Evolutionary conservation across 202 grass and related monocot species (phyloP).

Genomic region (Elaeis oleifera): DNA sequence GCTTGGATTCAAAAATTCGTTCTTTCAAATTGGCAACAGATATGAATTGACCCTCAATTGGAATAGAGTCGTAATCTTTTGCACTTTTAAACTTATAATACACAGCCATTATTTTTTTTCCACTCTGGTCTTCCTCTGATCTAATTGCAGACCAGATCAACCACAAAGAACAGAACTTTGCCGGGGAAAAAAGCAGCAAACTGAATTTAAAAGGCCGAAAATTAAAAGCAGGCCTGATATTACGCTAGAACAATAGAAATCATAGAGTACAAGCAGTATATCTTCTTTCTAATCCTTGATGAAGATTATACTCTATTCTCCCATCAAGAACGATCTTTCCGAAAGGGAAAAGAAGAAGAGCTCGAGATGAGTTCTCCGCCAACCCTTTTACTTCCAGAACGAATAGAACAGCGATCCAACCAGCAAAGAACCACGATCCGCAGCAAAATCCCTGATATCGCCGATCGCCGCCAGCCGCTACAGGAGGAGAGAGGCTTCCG

Average conservation of each 20-base stretch:
- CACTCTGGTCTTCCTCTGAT: conserved; percentile 7
- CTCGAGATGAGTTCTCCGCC: too few species aligned
- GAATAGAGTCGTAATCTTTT: conserved; percentile 92
- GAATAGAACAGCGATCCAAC: too few species aligned
- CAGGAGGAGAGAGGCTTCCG: too few species aligned
- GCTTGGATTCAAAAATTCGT: conserved; percentile 90
- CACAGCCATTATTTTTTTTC: conserved; percentile 56
- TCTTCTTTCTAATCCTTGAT: conserved; percentile 6
- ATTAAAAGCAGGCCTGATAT: conserved; percentile 9
- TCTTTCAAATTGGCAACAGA: conserved; percentile 93
- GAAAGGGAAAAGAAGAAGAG: too few species aligned
- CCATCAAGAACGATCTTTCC: too few species aligned
- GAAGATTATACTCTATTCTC: not conserved
- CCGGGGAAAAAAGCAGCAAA: conserved; percentile 6
- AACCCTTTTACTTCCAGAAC: too few species aligned
- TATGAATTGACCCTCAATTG: conserved; percentile 92
- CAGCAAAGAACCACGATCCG: too few species aligned
- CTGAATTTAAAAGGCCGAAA: conserved; percentile 14
- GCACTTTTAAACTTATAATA: conserved; percentile 99
- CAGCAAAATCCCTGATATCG: too few species aligned
- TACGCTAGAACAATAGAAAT: conserved; percentile 15
- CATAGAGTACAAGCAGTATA: conserved; percentile 11
- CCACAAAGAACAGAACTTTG: conserved; percentile 17
- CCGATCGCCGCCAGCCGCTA: too few species aligned
- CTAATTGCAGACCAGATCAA: conserved; percentile 5